These are phyloP conservation scores for Aspergillus biplanus DNA, from an alignment of 495 filamentous ascomycete species.

Conservation along the genomic window DNA sequence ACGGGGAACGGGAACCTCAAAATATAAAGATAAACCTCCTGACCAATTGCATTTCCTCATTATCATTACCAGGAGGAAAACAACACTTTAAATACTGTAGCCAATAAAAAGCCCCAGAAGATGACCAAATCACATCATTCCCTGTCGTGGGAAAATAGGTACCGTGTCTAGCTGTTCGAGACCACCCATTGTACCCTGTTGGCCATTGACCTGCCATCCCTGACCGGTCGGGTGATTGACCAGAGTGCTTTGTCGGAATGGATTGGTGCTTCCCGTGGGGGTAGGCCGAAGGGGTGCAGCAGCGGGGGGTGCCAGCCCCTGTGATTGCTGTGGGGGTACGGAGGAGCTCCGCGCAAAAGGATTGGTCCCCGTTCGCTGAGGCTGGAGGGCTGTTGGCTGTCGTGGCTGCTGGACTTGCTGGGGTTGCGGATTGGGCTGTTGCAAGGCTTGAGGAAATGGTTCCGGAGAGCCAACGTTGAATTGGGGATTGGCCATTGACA, in stretches of 20 bases:
- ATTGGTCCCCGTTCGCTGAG: constrained; percentile 54
- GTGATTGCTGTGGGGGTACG: constrained; percentile 38
- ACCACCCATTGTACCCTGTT: constrained; percentile 82
- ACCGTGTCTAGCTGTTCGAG: constrained; percentile 77
- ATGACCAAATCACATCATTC: constrained; percentile 35
- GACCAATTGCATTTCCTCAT: neutral
- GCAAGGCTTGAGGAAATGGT: constrained; percentile 39
- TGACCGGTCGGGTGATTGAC: constrained; percentile 84
- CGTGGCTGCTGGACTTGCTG: constrained; percentile 31
- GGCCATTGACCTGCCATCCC: constrained; percentile 75
- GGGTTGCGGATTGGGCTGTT: constrained; percentile 39
- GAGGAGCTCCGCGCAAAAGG: constrained; percentile 54
- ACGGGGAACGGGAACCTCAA: neutral
- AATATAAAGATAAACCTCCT: neutral
- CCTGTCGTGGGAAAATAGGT: constrained; percentile 84
- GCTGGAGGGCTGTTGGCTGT: constrained; percentile 40
- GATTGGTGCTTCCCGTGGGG: constrained; percentile 89
- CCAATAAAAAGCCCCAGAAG: neutral
- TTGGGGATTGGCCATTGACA: constrained; percentile 50
- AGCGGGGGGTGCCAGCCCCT: constrained; percentile 39
- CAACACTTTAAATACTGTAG: neutral
- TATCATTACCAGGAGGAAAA: neutral
- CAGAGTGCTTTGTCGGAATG: constrained; percentile 87
- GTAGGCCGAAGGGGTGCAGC: constrained; percentile 62
- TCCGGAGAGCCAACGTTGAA: constrained; percentile 34